Evolutionary conservation across 495 filamentous ascomycete genomes (phyloP), one percentile per base, ranked within the genome.

Genomic region (Tuber umbilicatum): DNA sequence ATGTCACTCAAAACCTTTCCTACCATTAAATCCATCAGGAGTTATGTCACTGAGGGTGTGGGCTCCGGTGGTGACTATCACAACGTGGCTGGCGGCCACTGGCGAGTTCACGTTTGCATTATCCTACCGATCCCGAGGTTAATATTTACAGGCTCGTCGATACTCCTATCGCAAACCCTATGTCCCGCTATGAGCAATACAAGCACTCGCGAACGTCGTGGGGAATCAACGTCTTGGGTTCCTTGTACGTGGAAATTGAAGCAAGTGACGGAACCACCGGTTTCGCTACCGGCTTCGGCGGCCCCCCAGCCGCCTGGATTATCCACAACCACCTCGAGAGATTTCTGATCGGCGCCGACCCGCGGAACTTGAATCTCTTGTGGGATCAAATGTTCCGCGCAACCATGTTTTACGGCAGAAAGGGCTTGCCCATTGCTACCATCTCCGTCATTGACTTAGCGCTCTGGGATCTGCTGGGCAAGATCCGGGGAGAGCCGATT

Each of bases 341-440:
- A 70, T 97, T 97, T 86, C 84, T 97, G 76, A 89, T 96, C 77
- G 94, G 94, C 67, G 89, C 90, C 72, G 94, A 97, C 83, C 94
- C 94, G 1, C 89, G 94, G 69, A 91, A 97, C 80, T 93, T 91
- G 71, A 97, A 94, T 82, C 87, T 91, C 76, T 86, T 97, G 6
- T 97, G 95, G 83, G 94, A 97, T 84, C 92, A 95, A 83, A 97
- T 97, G 94, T 97, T 97, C 85, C 90, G 93, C 43, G 93, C 88
- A 17, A 94, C 92, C 50, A 94, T 96, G 91, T 97, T 96, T 87
- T 97, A 97, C 82, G 94, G 94, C 69, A 89, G 94, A 74, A 97
- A 97, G 84, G 94, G 94, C 31, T 87, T 97, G 38, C 90, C 94
- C 3, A 89, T 94, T 19, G 94, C 94, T 45, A 91, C 94, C 80